Evolutionary conservation across 78 protist species (phyloP).

Genomic region (Polysphondylium violaceum): DNA sequence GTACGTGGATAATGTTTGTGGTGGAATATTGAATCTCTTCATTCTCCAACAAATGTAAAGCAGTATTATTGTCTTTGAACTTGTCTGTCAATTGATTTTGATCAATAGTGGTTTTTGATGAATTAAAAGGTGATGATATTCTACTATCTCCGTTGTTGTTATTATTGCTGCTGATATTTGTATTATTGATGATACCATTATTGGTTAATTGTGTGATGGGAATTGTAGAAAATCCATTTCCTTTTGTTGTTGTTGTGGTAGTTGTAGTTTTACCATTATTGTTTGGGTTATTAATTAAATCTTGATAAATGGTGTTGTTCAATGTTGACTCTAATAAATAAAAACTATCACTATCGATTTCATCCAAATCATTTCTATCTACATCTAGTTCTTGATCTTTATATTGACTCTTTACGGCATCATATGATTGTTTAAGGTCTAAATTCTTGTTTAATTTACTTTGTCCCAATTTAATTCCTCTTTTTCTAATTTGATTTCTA

Average conservation of each 20-base stretch:
- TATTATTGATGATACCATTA: background rate
- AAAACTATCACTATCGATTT: conserved; percentile 19
- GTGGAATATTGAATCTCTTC: conserved; percentile 10
- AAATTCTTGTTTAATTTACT: too few relatives aligned
- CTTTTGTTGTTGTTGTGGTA: conserved; percentile 18
- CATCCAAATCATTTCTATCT: background rate
- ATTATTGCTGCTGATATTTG: too few relatives aligned
- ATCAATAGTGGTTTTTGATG: background rate
- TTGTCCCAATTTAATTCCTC: too few relatives aligned
- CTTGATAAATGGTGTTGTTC: conserved; percentile 17
- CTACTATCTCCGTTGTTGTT: too few relatives aligned
- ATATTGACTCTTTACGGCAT: too few relatives aligned
- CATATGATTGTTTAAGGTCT: too few relatives aligned
- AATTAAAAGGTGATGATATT: background rate
- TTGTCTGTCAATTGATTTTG: too few relatives aligned
- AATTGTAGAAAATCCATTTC: background rate
- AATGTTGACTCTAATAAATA: conserved; percentile 31
- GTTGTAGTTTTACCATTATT: background rate
- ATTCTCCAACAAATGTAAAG: background rate
- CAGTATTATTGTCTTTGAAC: background rate
- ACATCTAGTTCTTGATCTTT: conserved; percentile 22
- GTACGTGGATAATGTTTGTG: conserved; percentile 58
- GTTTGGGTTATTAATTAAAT: background rate
- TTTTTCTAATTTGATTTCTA: too few relatives aligned
- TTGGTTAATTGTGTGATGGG: background rate